Conservation (phyloP, 2,329 filamentous ascomycete species). For the Alternaria infectoria region DNA sequence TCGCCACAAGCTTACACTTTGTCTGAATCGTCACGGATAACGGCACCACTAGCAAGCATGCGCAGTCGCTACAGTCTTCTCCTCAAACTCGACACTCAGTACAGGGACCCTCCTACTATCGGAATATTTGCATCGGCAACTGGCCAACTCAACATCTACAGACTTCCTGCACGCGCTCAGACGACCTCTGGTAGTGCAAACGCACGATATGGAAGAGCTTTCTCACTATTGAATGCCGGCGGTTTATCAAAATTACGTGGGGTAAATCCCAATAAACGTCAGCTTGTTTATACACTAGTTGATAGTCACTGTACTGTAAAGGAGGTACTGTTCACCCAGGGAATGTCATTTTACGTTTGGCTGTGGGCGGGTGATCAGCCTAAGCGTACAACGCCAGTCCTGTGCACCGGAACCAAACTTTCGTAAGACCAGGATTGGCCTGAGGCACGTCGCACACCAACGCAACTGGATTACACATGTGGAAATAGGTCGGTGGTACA, state of each 20-base stretch:
- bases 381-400: slow-evolving; percentile 1
- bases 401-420: background rate
- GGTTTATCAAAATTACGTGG: background rate
- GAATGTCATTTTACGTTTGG: background rate
- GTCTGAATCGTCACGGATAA: background rate
- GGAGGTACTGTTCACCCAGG: background rate
- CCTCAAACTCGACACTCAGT: background rate
- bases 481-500: background rate
- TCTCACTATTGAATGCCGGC: background rate
- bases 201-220: background rate
- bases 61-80: background rate
- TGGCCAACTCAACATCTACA: background rate
- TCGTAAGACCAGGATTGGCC: background rate
- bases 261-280: background rate
- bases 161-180: background rate
- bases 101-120: background rate
- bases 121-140: background rate
- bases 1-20: background rate
- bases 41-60: background rate
- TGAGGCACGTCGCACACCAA: background rate
- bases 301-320: background rate
- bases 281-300: background rate
- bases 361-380: background rate
- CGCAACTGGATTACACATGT: background rate
- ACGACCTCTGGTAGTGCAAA: background rate